phyloP scores from a whole-genome alignment of 805 yeast genomes.

The Wickerhamiella occidentalis region DNA sequence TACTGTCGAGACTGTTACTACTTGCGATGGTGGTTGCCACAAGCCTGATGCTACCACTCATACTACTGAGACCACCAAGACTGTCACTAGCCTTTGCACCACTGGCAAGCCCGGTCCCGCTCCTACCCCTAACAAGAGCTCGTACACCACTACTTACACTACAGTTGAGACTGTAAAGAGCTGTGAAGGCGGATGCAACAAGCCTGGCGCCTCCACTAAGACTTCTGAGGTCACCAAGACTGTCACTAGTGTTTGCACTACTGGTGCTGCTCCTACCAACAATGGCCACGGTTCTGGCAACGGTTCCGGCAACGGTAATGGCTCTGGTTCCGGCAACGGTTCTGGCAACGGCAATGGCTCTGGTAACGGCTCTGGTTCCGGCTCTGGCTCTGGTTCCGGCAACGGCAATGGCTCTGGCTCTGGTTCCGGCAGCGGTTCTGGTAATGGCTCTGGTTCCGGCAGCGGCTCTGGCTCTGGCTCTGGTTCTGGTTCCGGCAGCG shows the following conservation, averaged over 20 bases:
- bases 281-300: neutral
- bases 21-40: slow-evolving; percentile 8
- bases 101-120: neutral
- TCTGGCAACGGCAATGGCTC: neutral
- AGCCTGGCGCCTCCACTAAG: neutral
- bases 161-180: slow-evolving; percentile 1
- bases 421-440: neutral
- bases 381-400: neutral
- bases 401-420: neutral
- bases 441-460: neutral
- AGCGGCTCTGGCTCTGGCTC: neutral
- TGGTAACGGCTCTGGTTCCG: neutral
- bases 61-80: neutral
- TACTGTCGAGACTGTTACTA: slow-evolving; percentile 2
- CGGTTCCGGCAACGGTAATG: neutral
- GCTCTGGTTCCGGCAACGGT: neutral
- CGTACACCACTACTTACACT: slow-evolving; percentile 1
- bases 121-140: neutral
- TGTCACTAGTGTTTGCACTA: neutral
- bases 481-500: neutral
- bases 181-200: slow-evolving; percentile 4
- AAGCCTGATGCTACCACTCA: neutral
- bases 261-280: neutral
- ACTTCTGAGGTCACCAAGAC: neutral
- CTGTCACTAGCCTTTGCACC: neutral